A percentile compares a stretch with the other conserved stretches of the same genome.
Conservation (phyloP, 306 rosid genomes). For the Psophocarpus tetragonolobus region DNA sequence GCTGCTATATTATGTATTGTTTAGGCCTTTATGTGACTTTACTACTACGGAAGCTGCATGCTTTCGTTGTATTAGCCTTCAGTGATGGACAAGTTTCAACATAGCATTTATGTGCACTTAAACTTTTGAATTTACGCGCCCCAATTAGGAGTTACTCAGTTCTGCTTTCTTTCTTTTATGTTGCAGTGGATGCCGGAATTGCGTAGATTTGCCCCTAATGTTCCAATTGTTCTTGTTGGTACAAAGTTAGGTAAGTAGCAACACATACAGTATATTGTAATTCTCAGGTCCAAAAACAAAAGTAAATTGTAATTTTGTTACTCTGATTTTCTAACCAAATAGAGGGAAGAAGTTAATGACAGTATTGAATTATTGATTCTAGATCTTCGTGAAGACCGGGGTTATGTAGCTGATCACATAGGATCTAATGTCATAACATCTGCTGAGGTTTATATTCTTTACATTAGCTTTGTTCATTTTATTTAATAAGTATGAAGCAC, state of each 20-base stretch:
- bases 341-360: constrained; percentile 5
- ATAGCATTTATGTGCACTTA: constrained; percentile 21
- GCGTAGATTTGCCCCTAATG: constrained; percentile 92
- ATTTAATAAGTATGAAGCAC: not conserved
- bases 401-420: constrained; percentile 73
- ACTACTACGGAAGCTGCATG: not conserved
- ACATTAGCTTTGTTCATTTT: not conserved
- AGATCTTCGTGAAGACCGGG: constrained; percentile 91
- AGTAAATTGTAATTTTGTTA: not conserved
- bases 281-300: too few relatives aligned
- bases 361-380: constrained; percentile 20
- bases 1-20: not conserved
- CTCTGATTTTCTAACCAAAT: constrained; percentile 1
- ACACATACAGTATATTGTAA: not conserved
- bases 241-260: constrained; percentile 77
- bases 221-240: constrained; percentile 97
- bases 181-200: constrained; percentile 98
- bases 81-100: constrained; percentile 1
- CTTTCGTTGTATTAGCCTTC: not conserved
- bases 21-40: constrained; percentile 3
- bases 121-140: not conserved
- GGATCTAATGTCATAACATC: constrained; percentile 75
- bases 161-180: constrained; percentile 18
- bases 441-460: constrained; percentile 63
- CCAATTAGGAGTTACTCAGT: constrained; percentile 11